Conservation (phyloP, 495 filamentous ascomycete genomes). For the Hypoxylon cercidicola region DNA sequence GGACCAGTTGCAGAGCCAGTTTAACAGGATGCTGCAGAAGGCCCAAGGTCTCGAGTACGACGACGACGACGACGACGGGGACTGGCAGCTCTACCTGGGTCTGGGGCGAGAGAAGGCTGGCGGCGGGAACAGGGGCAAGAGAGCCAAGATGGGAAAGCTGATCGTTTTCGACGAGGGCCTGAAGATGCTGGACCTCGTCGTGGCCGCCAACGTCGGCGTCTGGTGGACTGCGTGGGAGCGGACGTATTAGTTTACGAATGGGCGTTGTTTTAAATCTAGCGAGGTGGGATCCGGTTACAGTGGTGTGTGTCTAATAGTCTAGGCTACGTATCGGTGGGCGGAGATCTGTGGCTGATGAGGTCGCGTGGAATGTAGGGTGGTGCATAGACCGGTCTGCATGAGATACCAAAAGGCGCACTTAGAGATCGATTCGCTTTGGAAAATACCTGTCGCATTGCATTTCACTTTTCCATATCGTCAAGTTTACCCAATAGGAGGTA, state of each 20-base stretch:
- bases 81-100: conserved; percentile 68
- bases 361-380: neutral
- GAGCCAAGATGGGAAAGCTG: conserved; percentile 92
- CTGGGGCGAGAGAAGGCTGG: conserved; percentile 81
- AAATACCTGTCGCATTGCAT: conserved; percentile 6
- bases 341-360: conserved; percentile 1
- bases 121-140: conserved; percentile 82
- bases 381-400: conserved; percentile 32
- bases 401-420: conserved; percentile 36
- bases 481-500: neutral
- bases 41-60: conserved; percentile 47
- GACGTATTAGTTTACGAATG: conserved; percentile 40
- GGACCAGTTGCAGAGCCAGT: conserved; percentile 51
- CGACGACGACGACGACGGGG: conserved; percentile 42
- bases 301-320: neutral
- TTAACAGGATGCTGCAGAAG: conserved; percentile 48
- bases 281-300: neutral
- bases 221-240: conserved; percentile 93
- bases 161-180: conserved; percentile 90
- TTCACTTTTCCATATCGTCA: conserved; percentile 5
- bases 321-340: neutral
- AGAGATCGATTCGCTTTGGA: conserved; percentile 11
- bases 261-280: neutral
- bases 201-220: conserved; percentile 88
- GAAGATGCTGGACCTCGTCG: conserved; percentile 94